Conservation (phyloP, 2,329 filamentous ascomycete genomes). For the Sporothrix schenckii region DNA sequence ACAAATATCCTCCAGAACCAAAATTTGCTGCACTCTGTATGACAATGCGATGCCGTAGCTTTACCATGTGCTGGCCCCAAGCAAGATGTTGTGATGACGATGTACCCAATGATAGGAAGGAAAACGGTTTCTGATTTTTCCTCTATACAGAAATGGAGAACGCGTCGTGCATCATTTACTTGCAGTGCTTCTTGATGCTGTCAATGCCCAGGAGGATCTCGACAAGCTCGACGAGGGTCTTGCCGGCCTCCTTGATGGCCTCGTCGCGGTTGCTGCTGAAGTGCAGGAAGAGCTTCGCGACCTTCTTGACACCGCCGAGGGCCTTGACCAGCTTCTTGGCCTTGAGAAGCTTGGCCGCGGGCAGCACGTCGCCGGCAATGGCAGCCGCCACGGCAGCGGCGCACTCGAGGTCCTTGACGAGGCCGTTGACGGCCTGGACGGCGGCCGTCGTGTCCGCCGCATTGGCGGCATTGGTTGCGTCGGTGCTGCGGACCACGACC, state of each 20-base stretch:
- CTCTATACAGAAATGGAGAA: constrained; percentile 12
- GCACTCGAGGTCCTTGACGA: constrained; percentile 26
- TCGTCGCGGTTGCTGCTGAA: constrained; percentile 26
- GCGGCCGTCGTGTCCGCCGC: background rate
- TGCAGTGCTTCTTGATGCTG: constrained; percentile 28
- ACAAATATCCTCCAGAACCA: constrained; percentile 23
- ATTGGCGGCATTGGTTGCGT: background rate
- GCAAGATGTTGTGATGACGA: background rate
- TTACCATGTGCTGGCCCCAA: background rate
- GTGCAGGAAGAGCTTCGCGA: constrained; percentile 28
- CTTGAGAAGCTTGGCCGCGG: constrained; percentile 30
- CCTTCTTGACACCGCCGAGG: constrained; percentile 30
- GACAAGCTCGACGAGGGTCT: constrained; percentile 24
- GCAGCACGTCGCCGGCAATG: constrained; percentile 24
- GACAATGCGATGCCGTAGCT: constrained; percentile 2
- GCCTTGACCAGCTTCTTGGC: constrained; percentile 30
- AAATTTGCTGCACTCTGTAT: constrained; percentile 1
- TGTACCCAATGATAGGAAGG: background rate
- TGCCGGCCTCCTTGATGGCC: constrained; percentile 28
- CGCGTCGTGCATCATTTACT: background rate
- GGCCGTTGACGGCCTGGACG: constrained; percentile 19
- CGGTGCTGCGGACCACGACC: background rate
- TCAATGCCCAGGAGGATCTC: constrained; percentile 20
- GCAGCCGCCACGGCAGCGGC: constrained; percentile 19
- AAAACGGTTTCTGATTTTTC: background rate